These are phyloP conservation scores for Lactarius sanguifluus DNA, from an alignment of 768 basidiomycete species.

Conservation along the genomic window DNA sequence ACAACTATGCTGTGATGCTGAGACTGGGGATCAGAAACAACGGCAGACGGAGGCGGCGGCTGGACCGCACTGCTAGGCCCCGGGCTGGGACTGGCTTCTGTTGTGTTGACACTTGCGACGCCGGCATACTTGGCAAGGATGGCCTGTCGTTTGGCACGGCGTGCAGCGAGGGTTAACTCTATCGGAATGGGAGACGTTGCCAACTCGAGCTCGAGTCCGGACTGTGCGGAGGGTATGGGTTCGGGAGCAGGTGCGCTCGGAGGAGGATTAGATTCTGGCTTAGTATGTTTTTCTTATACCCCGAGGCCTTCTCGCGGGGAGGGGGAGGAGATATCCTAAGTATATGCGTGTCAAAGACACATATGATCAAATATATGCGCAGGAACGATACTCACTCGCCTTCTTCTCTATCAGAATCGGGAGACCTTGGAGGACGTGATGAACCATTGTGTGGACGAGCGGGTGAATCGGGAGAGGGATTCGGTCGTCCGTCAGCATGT, in stretches of 20 bases:
- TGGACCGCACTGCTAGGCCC: slow-evolving; percentile 73
- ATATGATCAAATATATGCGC: slow-evolving; percentile 22
- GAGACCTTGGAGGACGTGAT: slow-evolving; percentile 11
- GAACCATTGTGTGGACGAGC: slow-evolving; percentile 28
- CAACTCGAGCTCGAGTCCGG: slow-evolving; percentile 53
- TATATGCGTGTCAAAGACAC: slow-evolving; percentile 22
- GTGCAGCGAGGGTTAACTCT: slow-evolving; percentile 63
- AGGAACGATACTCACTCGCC: slow-evolving; percentile 78
- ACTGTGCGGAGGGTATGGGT: slow-evolving; percentile 37
- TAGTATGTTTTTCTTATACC: slow-evolving; percentile 20
- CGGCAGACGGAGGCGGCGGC: slow-evolving; percentile 59
- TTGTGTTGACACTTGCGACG: slow-evolving; percentile 39
- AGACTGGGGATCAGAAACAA: slow-evolving; percentile 62
- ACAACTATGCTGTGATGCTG: slow-evolving; percentile 50
- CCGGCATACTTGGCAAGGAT: slow-evolving; percentile 77
- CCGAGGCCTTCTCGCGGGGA: slow-evolving; percentile 28
- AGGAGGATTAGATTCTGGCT: slow-evolving; percentile 18
- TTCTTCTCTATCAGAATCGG: slow-evolving; percentile 75
- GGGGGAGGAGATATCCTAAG: slow-evolving; percentile 65
- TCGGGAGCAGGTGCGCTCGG: slow-evolving; percentile 23
- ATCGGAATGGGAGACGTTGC: slow-evolving; percentile 46
- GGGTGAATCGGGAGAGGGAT: slow-evolving; percentile 23
- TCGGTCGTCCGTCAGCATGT: slow-evolving; percentile 25
- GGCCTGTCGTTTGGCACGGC: slow-evolving; percentile 69
- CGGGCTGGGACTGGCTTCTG: slow-evolving; percentile 51